Evolutionary conservation across 129 eudicot genomes (phyloP), one percentile per base, ranked within the genome.

Genomic region (Centrapalus pauciflorus): DNA sequence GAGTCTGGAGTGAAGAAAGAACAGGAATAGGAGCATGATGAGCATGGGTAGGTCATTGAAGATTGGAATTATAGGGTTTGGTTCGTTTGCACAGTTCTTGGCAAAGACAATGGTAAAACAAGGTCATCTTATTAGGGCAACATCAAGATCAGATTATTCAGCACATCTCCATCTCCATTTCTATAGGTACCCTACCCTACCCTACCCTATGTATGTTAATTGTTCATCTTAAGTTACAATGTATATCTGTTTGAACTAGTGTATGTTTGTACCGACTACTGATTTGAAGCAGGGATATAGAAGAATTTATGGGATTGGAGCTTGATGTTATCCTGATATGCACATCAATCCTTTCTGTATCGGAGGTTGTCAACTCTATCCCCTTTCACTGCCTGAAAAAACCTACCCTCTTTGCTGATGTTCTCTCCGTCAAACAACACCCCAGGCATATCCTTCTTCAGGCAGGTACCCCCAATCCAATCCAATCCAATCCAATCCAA

Each of bases 41-140:
- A n/a, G n/a, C 24, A 66, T 76, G 67, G 59, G 67, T 30, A 30
- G 51, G 19, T 48, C 77, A 66, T 56, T 87, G 64, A 82, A 69
- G 45, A 82, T 90, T 55, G 97, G 86, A n/a, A 68, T 90, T 0
- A 72, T 90, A 2, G 97, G 97, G 12, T 87, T 87, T 40, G 97
- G 97, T 24, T 61, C 83, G 40, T 90, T 87, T 37, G 87, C 85
- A 0, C 93, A 90, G 64, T 90, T 90, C 55, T 71, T 90, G 49
- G 83, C 87, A 0, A 78, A 84, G 40, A 80, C 95, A 1, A 85
- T 87, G 77, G 55, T 90, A 2, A 87, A 77, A 61, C 97, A 87
- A 80, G 97, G 93, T 16, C 97, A 90, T 74, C 24, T 51, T n/a
- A 60, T 90, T 4, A 75, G 51, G 10, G 92, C 93, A 26, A 82